These are phyloP conservation scores for Lactarius trivialis DNA, from an alignment of 768 basidiomycete genomes.

Conservation along the genomic window DNA sequence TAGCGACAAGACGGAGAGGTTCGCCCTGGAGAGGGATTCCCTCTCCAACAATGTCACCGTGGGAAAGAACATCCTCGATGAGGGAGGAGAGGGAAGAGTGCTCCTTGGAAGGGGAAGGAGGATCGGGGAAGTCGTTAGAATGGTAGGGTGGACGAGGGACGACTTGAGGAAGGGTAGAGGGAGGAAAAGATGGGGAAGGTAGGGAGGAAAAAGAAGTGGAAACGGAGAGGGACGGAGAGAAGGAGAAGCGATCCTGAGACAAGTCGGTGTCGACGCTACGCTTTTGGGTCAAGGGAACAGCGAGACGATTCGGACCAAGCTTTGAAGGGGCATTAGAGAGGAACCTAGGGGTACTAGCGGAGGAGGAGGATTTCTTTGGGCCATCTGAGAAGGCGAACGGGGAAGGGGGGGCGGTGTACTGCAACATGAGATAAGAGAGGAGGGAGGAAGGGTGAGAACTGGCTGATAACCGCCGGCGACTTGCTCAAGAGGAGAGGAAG, in stretches of 20 bases:
- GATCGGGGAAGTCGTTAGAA: conserved; percentile 19
- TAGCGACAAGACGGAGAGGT: conserved; percentile 50
- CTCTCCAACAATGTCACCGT: conserved; percentile 22
- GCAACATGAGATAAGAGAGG: conserved; percentile 29
- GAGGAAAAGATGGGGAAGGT: conserved; percentile 30
- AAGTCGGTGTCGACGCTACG: conserved; percentile 25
- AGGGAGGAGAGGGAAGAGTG: conserved; percentile 17
- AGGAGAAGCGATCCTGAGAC: conserved; percentile 31
- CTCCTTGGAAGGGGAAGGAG: conserved; percentile 9
- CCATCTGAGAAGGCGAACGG: conserved; percentile 31
- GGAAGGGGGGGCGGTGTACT: conserved; percentile 32
- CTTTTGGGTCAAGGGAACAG: conserved; percentile 23
- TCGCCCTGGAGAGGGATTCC: conserved; percentile 42
- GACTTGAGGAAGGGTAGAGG: conserved; percentile 25
- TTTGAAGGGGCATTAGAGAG: conserved; percentile 18
- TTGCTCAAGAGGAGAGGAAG: conserved; percentile 26
- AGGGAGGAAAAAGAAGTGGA: conserved; percentile 30
- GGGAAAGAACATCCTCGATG: conserved; percentile 21
- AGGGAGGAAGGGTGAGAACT: conserved; percentile 25
- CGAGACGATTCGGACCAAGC: conserved; percentile 7
- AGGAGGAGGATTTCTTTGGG: conserved; percentile 27
- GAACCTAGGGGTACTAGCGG: conserved; percentile 23
- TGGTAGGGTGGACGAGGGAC: conserved; percentile 25
- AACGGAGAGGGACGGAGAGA: conserved; percentile 28
- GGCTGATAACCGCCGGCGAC: conserved; percentile 28